Percentiles rank a stretch among this genome's conserved stretches.
phyloP scores from a whole-genome alignment of 495 filamentous ascomycete genomes.

The Penicillium subrubescens region DNA sequence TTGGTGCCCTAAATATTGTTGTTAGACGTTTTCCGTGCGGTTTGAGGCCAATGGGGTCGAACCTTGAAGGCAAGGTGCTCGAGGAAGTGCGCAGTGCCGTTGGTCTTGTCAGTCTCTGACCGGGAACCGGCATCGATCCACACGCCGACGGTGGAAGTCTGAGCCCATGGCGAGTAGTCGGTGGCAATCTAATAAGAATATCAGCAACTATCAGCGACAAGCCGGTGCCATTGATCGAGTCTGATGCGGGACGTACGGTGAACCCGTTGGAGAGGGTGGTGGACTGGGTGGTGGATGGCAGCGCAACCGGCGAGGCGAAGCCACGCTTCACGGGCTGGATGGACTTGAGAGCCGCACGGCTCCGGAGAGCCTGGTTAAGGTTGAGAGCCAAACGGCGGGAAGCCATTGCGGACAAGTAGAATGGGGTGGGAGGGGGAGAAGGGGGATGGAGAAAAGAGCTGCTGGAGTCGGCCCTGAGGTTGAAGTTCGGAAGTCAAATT shows the following conservation, averaged over 20 bases:
- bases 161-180: constrained; percentile 96
- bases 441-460: constrained; percentile 41
- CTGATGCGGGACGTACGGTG: constrained; percentile 65
- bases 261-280: constrained; percentile 97
- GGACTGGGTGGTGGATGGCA: constrained; percentile 80
- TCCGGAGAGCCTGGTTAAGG: constrained; percentile 83
- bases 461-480: constrained; percentile 50
- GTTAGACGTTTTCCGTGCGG: constrained; percentile 23
- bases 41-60: constrained; percentile 9
- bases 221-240: constrained; percentile 27
- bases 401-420: constrained; percentile 67
- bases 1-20: constrained; percentile 70
- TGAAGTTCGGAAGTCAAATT: constrained; percentile 57
- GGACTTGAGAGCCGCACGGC: constrained; percentile 72
- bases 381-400: constrained; percentile 90
- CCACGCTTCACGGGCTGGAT: constrained; percentile 74
- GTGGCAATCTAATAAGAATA: constrained; percentile 96
- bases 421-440: constrained; percentile 31
- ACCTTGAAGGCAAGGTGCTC: constrained; percentile 99
- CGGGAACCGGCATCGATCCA: constrained; percentile 99
- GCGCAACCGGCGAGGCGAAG: constrained; percentile 78
- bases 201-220: constrained; percentile 44
- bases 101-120: constrained; percentile 97
- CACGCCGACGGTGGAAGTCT: constrained; percentile 97
- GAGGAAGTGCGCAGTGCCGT: constrained; percentile 98